Base-by-base conservation (phyloP, 2,329 filamentous ascomycete species). In the Dactylellina parvicollis region DNA sequence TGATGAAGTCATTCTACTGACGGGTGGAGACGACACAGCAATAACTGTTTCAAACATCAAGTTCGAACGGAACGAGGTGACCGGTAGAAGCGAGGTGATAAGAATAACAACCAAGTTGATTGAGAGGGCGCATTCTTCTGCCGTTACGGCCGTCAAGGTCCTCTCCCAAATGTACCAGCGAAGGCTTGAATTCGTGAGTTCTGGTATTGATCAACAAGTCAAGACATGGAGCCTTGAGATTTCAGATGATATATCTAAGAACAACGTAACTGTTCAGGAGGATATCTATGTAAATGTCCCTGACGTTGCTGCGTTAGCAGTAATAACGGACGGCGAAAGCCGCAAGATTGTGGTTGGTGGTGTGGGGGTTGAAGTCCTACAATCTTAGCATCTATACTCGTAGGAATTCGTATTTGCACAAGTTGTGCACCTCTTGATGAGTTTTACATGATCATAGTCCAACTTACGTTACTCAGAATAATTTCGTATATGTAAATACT, bases 11-110 rank as follows among this genome's bases (percentile, higher is more conserved):
- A 74, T 90, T 0, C 78, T 96, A 16, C 80, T 91, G 3, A 92
- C 92, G 0, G 92, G 91, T 24, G 92, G 95, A 20, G 95, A 99
- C 77, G 95, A 98, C 80, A 95, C 95, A 74, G 89, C 90, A 2
- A 80, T 98, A 0, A 89, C 18, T 28, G 40, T 74, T 4, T 50
- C 70, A 1, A 57, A 26, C 3, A 2, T 74, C 22, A 38, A 56
- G 28, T 47, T 56, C 18, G n/a, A 28, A 16, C 14, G 28, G 7
- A 4, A 32, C 12, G 1, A 4, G 10, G 10, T 2, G 10, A 46
- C 28, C 1, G 30, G 4, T 1, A 9, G 20, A 14, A 40, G n/a
- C 3, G 40, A 28, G 14, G 14, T 47, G 10, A 28, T 16, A 7
- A 24, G n/a, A n/a, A 46, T 57, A 1, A 52, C 40, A 22, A 56